Evolutionary conservation across 805 yeast genomes (phyloP).

Genomic region (Candida maesae): DNA sequence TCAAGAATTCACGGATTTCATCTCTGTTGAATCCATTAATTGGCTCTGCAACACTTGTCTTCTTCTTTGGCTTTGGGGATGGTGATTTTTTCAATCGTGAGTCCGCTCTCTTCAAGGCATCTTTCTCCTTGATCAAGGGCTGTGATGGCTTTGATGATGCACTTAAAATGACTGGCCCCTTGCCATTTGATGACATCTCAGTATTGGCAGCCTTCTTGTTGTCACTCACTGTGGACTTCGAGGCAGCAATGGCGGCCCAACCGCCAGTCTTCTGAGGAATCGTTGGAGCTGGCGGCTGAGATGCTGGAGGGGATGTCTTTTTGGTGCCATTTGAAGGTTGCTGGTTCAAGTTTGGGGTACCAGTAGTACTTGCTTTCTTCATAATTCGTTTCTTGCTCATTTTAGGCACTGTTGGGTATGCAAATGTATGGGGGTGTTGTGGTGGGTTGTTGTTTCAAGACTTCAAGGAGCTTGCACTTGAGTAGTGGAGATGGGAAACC

Average conservation of each 20-base stretch:
- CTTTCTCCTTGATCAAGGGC: too few relatives aligned
- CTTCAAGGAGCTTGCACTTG: background rate
- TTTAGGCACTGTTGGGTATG: too few relatives aligned
- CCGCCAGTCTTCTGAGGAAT: conserved; percentile 4
- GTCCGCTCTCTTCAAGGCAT: background rate
- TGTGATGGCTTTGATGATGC: too few relatives aligned
- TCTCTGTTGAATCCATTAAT: conserved; percentile 16
- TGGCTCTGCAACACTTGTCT: background rate
- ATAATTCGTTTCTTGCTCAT: background rate
- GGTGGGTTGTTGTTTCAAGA: background rate
- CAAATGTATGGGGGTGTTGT: background rate
- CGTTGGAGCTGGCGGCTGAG: background rate
- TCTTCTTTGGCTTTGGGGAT: conserved; percentile 3
- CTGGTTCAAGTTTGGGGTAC: background rate
- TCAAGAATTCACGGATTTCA: conserved; percentile 7
- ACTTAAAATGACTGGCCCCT: too few relatives aligned
- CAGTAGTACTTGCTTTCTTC: background rate
- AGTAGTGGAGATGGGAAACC: background rate
- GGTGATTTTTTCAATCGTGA: conserved; percentile 12
- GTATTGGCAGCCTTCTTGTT: background rate
- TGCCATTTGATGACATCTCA: too few relatives aligned
- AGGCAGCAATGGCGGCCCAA: conserved; percentile 22
- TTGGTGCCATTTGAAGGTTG: background rate
- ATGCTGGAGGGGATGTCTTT: background rate
- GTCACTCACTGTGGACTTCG: background rate